phyloP scores from a whole-genome alignment of 768 basidiomycete species.

The Hericium rajendrae region DNA sequence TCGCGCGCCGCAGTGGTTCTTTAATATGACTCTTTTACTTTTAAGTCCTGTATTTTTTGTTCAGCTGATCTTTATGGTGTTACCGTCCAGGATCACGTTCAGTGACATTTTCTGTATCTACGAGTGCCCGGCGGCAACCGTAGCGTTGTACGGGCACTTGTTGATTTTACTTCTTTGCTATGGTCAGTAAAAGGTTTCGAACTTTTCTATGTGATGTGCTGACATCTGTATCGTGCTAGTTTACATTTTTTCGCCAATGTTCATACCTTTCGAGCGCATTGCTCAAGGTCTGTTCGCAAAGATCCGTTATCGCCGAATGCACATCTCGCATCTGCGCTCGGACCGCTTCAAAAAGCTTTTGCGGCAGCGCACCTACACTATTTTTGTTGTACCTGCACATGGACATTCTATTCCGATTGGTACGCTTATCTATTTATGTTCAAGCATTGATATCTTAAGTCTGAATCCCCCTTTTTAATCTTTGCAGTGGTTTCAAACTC shows the following conservation, averaged over 20 bases:
- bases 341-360: background rate
- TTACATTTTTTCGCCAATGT: background rate
- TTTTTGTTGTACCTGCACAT: background rate
- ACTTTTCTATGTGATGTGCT: background rate
- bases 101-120: background rate
- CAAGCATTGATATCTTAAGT: too few species aligned
- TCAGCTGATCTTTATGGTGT: background rate
- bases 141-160: background rate
- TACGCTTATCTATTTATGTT: too few species aligned
- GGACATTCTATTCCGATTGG: background rate
- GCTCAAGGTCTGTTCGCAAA: background rate
- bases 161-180: background rate
- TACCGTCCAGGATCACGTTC: background rate
- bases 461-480: background rate
- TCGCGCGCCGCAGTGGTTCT: background rate
- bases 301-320: background rate
- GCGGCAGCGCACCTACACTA: background rate
- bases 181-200: background rate
- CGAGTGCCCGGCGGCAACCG: background rate
- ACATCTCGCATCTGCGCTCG: background rate
- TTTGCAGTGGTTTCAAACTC: background rate
- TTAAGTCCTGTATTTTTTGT: background rate
- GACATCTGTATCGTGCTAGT: background rate
- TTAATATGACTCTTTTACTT: background rate
- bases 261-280: background rate